These are phyloP conservation scores for Arbutus unedo DNA, from an alignment of 148 eudicot genomes.

Conservation along the genomic window DNA sequence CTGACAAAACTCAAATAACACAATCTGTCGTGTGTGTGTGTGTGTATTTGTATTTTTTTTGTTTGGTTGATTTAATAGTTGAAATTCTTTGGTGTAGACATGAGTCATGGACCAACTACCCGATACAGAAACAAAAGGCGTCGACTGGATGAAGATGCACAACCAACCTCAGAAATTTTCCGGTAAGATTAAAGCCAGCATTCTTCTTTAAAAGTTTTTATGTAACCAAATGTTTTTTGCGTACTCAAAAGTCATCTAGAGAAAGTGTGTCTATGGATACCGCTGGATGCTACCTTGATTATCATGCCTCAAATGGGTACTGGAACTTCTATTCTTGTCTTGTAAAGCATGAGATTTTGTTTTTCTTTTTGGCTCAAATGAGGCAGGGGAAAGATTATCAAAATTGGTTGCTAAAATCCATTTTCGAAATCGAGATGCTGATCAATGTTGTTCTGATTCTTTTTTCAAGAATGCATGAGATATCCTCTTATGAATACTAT, in stretches of 20 bases:
- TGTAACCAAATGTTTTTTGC: too few species aligned
- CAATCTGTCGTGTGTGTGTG: neutral
- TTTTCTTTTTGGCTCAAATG: neutral
- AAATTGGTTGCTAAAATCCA: neutral
- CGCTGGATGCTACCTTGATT: neutral
- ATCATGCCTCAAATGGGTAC: neutral
- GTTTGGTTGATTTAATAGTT: neutral
- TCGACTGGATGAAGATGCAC: slow-evolving; percentile 60
- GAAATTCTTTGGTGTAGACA: slow-evolving; percentile 11
- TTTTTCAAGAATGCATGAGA: neutral
- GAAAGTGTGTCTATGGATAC: neutral
- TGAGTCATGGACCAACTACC: slow-evolving; percentile 56
- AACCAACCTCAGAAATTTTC: slow-evolving; percentile 46
- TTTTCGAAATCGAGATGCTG: neutral
- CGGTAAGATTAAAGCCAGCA: slow-evolving; percentile 33
- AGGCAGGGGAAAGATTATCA: neutral
- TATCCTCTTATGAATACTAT: neutral
- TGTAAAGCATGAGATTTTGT: neutral
- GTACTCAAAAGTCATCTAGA: neutral
- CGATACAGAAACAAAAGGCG: slow-evolving; percentile 80
- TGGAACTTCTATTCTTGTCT: neutral
- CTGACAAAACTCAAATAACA: neutral
- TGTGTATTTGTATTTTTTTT: neutral
- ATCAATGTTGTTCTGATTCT: neutral
- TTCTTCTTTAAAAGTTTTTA: neutral